These are phyloP conservation scores for Raffaelea ambrosiae DNA, from an alignment of 2,329 filamentous ascomycete genomes.

Conservation along the genomic window DNA sequence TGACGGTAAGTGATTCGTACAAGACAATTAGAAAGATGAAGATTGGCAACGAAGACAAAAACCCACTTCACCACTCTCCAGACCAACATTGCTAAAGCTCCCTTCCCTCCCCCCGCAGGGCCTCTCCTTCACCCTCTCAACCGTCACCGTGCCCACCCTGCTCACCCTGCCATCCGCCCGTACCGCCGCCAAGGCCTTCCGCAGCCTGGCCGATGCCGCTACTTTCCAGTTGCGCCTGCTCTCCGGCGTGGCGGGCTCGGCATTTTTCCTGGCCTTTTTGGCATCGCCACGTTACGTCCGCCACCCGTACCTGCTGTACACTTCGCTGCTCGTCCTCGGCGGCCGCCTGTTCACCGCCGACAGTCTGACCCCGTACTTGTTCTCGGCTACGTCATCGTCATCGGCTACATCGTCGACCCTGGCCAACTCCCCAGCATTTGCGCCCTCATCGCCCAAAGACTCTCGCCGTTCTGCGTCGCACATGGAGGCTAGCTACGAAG, in stretches of 20 bases:
- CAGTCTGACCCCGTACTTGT: conserved; percentile 35
- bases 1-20: conserved; percentile 58
- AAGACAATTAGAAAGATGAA: too few species aligned
- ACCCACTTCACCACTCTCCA: too few species aligned
- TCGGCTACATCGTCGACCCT: conserved; percentile 15
- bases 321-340: conserved; percentile 58
- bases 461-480: conserved; percentile 23
- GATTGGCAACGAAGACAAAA: too few species aligned
- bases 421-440: conserved; percentile 16
- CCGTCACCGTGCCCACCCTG: conserved; percentile 70
- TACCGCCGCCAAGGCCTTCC: conserved; percentile 61
- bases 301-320: conserved; percentile 89
- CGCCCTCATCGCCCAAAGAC: conserved; percentile 8
- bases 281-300: conserved; percentile 66
- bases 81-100: neutral
- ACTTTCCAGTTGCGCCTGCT: conserved; percentile 59
- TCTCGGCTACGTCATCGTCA: conserved; percentile 15
- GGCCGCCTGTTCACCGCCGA: conserved; percentile 47
- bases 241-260: conserved; percentile 57
- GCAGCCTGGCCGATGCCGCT: conserved; percentile 54
- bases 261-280: conserved; percentile 69
- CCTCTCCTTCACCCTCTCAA: conserved; percentile 75
- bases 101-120: conserved; percentile 57
- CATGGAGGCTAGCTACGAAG: conserved; percentile 67
- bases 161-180: conserved; percentile 71